Evolutionary conservation across 257 asterid genomes (phyloP), one percentile per base, ranked within the genome.

Genomic region (Phtheirospermum japonicum): DNA sequence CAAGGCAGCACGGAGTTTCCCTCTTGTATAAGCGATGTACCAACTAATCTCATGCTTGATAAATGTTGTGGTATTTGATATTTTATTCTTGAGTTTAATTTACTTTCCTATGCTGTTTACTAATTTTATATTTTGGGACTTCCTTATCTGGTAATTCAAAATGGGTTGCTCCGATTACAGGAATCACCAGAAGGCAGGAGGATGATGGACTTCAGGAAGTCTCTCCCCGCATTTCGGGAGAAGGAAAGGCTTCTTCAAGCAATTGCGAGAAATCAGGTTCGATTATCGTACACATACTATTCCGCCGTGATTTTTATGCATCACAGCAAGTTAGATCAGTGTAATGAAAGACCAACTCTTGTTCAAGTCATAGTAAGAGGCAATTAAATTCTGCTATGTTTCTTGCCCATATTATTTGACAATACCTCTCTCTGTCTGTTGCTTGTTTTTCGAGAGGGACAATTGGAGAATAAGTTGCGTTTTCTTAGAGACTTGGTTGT

Each of bases 141-240:
- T 43, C 50, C 14, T 54, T 52, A 43, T 33, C 43, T 50, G 54
- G 57, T 69, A 34, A 61, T 30, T 34, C 60, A 23, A 9, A 34
- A 40, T 58, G 36, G 23, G 55, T 58, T 76, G 66, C 67, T 18
- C 62, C 18, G 46, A 54, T 26, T 36, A 45, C 75, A 92, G 97
- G 99, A 86, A 69, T 92, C 97, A 68, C 96, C 96, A 72, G 97
- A 92, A 74, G 99, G 99, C 49, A 79, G 74, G 75, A 82, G 82
- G 64, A 82, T 92, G 95, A 75, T 89, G 55, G 88, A 82, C 62
- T 85, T 89, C 72, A 89, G 99, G 73, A 84, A 67, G 79, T 86
- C 99, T 74, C 95, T 92, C 58, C 99, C 99, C 42, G 77, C 99
- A 61, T 92, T 76, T 61, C 77, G 76, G 82, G 99, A 92, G 82